phyloP scores from a whole-genome alignment of 352 stramenopile species.

The Blastocystis sp. region DNA sequence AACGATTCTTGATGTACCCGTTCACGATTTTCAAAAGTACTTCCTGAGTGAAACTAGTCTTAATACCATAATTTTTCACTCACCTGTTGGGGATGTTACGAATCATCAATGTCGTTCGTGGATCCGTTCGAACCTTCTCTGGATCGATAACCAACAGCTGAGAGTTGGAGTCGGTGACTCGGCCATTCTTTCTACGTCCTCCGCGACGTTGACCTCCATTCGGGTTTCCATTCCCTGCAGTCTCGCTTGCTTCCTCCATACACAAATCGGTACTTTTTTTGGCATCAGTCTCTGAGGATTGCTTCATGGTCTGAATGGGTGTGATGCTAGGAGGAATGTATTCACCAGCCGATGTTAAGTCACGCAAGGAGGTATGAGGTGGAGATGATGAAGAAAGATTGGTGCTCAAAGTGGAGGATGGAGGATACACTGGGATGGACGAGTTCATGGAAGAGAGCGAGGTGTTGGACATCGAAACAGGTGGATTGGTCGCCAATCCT shows the following conservation, averaged over 20 bases:
- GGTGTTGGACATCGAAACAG: too few species aligned
- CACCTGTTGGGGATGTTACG: conserved; percentile 99
- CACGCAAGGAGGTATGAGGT: not conserved
- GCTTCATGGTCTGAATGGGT: not conserved
- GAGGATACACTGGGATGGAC: too few species aligned
- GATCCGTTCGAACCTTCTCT: conserved; percentile 74
- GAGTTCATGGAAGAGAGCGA: too few species aligned
- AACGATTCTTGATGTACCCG: conserved; percentile 78
- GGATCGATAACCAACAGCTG: not conserved
- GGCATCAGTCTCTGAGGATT: not conserved
- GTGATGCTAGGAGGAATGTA: not conserved
- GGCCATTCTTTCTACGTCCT: not conserved
- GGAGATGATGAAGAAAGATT: not conserved
- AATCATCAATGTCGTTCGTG: conserved; percentile 95
- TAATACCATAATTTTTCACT: too few species aligned
- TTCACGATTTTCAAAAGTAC: conserved; percentile 96
- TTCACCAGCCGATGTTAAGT: not conserved
- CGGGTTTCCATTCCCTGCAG: not conserved
- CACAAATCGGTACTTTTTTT: too few species aligned
- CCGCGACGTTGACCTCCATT: not conserved
- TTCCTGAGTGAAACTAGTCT: conserved; percentile 77
- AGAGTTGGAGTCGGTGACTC: not conserved
- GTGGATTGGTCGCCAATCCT: too few species aligned
- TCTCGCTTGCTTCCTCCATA: not conserved
- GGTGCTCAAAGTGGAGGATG: too few species aligned